Percentiles rank a stretch among this genome's conserved stretches.
These are phyloP conservation scores for Globisporangium ultimum DNA, from an alignment of 352 stramenopile species.

Conservation along the genomic window DNA sequence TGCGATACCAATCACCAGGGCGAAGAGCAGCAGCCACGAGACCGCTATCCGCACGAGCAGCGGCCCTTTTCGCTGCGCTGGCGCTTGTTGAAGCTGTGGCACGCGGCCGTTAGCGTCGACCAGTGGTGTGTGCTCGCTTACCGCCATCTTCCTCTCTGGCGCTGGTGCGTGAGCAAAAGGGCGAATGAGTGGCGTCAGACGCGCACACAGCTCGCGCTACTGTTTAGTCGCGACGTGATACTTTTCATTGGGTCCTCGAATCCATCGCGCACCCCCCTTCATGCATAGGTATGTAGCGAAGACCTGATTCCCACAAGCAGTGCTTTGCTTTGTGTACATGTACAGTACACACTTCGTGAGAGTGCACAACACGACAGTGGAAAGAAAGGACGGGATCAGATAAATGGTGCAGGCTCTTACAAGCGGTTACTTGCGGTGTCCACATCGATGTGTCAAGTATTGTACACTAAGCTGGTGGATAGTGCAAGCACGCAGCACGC, in stretches of 20 bases:
- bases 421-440: too few species aligned
- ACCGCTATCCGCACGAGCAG: neutral
- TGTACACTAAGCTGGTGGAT: too few species aligned
- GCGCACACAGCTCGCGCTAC: neutral
- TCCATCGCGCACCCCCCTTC: too few species aligned
- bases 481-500: too few species aligned
- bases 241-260: neutral
- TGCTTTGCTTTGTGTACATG: too few species aligned
- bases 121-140: neutral
- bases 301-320: too few species aligned
- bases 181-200: neutral
- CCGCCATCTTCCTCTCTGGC: neutral
- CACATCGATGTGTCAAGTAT: too few species aligned
- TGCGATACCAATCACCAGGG: neutral
- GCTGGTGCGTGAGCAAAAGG: neutral
- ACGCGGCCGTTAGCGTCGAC: neutral
- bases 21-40: neutral
- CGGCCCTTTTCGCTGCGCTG: neutral
- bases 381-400: too few species aligned
- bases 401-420: too few species aligned
- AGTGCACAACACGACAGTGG: too few species aligned
- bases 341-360: too few species aligned
- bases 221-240: neutral
- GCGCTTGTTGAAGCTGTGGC: neutral
- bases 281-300: too few species aligned